Percentiles rank a stretch among this genome's conserved stretches.
Conservation (phyloP, 192 early-diverging fungal species). For the Coemansia sp. region DNA sequence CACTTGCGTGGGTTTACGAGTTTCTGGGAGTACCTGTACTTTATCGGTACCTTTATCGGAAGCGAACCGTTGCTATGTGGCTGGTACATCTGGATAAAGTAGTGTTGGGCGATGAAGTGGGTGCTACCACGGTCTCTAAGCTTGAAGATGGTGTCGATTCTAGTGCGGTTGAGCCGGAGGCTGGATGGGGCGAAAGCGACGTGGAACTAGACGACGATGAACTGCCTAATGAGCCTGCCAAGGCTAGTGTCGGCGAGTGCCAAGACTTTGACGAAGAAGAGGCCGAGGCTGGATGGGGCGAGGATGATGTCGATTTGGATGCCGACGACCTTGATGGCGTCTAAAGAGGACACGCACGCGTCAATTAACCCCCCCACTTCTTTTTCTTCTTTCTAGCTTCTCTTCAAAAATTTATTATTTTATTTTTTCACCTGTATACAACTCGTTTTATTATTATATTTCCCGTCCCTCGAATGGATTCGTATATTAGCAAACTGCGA, state of each 20-base stretch:
- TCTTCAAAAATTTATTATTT: neutral
- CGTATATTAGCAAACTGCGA: constrained; percentile 47
- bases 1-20: constrained; percentile 30
- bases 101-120: constrained; percentile 6
- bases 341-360: neutral
- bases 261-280: constrained; percentile 5
- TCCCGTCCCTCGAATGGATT: constrained; percentile 24
- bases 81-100: constrained; percentile 24
- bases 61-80: constrained; percentile 8
- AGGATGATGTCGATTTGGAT: constrained; percentile 18
- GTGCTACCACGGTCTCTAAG: too few relatives aligned
- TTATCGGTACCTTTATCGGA: constrained; percentile 8
- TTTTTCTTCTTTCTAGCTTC: constrained; percentile 5
- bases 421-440: too few relatives aligned
- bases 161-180: neutral
- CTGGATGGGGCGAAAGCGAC: constrained; percentile 4
- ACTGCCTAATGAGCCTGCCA: neutral
- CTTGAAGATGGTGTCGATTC: neutral
- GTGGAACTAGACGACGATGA: neutral
- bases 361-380: neutral
- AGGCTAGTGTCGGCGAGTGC: neutral
- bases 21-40: constrained; percentile 14
- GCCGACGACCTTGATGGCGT: constrained; percentile 16
- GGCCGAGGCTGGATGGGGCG: constrained; percentile 6
- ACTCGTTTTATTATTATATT: neutral